Evolutionary conservation across 805 yeast genomes (phyloP).

Genomic region (Yamadazyma paraphyllophila): DNA sequence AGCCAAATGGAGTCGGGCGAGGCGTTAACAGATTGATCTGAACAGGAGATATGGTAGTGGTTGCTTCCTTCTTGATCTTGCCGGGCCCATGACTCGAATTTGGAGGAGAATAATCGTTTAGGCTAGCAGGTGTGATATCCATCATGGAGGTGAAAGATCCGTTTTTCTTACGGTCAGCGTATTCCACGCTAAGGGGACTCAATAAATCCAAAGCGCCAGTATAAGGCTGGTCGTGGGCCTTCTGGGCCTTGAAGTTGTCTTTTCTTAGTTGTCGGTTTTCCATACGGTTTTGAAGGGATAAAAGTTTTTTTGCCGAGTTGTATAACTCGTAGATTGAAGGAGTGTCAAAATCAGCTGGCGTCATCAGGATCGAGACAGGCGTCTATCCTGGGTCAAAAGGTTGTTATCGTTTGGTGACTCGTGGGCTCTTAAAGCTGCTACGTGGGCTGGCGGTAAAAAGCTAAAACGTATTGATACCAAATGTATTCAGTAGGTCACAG

Average conservation of each 20-base stretch:
- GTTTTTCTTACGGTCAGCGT: neutral
- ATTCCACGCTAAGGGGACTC: conserved; percentile 29
- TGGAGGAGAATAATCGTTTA: conserved; percentile 25
- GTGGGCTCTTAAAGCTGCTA: neutral
- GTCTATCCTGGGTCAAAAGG: neutral
- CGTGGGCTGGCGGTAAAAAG: neutral
- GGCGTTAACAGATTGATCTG: conserved; percentile 14
- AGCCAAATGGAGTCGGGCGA: neutral
- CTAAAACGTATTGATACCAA: neutral
- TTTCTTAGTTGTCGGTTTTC: conserved; percentile 39
- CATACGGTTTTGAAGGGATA: conserved; percentile 38
- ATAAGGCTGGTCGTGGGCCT: neutral
- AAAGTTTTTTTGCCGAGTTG: conserved; percentile 38
- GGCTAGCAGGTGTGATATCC: conserved; percentile 32
- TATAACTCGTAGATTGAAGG: conserved; percentile 43
- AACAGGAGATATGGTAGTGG: conserved; percentile 16
- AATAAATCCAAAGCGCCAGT: conserved; percentile 19
- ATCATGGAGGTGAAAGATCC: conserved; percentile 10
- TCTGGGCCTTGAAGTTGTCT: conserved; percentile 19
- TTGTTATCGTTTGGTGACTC: neutral
- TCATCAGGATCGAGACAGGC: conserved; percentile 2
- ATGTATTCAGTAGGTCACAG: neutral
- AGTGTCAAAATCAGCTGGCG: conserved; percentile 14
- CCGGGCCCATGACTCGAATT: conserved; percentile 1
- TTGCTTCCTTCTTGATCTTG: conserved; percentile 20